Conservation (phyloP, 1,284 basidiomycete species). For the Erythrobasidium hasegawianum region DNA sequence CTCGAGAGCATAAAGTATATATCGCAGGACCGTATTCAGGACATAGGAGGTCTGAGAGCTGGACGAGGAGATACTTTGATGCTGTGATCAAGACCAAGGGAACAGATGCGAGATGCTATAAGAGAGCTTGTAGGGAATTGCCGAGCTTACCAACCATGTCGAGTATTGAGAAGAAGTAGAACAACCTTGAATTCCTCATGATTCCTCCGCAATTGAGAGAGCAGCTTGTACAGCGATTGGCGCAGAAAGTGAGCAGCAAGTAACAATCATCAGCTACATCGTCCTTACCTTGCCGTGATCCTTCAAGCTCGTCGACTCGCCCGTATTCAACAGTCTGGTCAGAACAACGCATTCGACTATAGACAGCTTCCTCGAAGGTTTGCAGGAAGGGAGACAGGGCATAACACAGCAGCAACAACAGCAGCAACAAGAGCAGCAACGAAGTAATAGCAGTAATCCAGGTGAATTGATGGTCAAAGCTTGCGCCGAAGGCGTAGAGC, state of each 20-base stretch:
- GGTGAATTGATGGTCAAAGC: no score
- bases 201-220: slow-evolving; percentile 29
- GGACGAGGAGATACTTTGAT: no score
- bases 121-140: no score
- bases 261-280: no score
- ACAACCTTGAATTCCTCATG: slow-evolving; percentile 5
- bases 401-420: background rate
- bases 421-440: no score
- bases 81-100: no score
- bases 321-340: slow-evolving; percentile 26
- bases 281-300: no score
- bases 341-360: slow-evolving; percentile 21
- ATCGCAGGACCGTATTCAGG: background rate
- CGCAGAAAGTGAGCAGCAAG: slow-evolving; percentile 25
- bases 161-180: no score
- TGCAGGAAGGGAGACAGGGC: slow-evolving; percentile 15
- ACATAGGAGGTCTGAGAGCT: no score
- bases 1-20: background rate
- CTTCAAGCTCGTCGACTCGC: slow-evolving; percentile 33
- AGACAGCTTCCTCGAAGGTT: slow-evolving; percentile 14
- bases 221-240: slow-evolving; percentile 18
- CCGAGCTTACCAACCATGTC: background rate
- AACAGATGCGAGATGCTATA: no score
- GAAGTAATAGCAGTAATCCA: no score
- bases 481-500: background rate